Percentiles rank a stretch among this genome's conserved stretches.
phyloP scores from a whole-genome alignment of 2,329 filamentous ascomycete species.

The Rhytidhysteron rufulum region DNA sequence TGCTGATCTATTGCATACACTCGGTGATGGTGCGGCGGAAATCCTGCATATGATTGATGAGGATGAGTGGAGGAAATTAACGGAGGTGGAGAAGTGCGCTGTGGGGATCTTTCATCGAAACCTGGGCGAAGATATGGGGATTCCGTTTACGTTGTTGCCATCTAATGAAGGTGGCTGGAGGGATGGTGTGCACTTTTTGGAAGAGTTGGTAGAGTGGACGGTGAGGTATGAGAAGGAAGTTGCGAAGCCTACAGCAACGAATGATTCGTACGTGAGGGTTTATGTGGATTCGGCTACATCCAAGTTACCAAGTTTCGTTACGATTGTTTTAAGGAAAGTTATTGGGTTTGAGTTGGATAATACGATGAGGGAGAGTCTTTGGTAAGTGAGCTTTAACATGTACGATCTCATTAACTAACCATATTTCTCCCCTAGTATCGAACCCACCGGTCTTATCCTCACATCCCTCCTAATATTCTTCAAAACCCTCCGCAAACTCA shows the following conservation, averaged over 20 bases:
- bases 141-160: constrained; percentile 45
- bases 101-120: constrained; percentile 65
- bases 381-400: no score
- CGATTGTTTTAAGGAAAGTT: no score
- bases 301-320: no score
- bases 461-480: no score
- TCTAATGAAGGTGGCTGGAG: constrained; percentile 35
- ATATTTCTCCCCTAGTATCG: no score
- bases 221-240: constrained; percentile 53
- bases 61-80: constrained; percentile 66
- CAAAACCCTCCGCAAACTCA: no score
- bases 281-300: no score
- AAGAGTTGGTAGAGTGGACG: constrained; percentile 49
- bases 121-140: constrained; percentile 64
- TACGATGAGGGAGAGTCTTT: no score
- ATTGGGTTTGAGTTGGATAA: no score
- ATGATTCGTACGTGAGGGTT: no score
- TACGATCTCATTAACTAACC: no score
- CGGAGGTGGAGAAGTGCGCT: constrained; percentile 63
- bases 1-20: constrained; percentile 60
- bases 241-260: constrained; percentile 46
- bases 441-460: no score
- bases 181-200: constrained; percentile 49
- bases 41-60: constrained; percentile 58
- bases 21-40: constrained; percentile 60